Evolutionary conservation across 1,284 basidiomycete species (phyloP).

Genomic region (Ganoderma lucidum): DNA sequence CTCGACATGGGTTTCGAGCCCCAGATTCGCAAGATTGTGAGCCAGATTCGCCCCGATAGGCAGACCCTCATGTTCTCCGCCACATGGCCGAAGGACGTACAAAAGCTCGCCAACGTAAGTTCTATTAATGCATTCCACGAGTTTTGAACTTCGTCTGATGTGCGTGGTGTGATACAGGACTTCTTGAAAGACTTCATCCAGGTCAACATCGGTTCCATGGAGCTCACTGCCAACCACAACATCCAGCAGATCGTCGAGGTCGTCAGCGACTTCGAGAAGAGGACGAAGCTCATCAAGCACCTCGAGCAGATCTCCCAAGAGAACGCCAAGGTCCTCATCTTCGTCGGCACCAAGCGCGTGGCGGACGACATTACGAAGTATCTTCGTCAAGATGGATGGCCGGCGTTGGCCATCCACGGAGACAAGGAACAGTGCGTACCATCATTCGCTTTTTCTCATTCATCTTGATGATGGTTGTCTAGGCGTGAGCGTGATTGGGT

Average conservation of each 20-base stretch:
- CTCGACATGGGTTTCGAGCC: slow-evolving; percentile 99
- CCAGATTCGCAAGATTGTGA: slow-evolving; percentile 97
- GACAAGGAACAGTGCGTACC: slow-evolving; percentile 94
- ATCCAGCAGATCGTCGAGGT: slow-evolving; percentile 97
- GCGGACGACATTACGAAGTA: slow-evolving; percentile 99
- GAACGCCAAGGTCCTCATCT: slow-evolving; percentile 99
- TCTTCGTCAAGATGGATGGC: slow-evolving; percentile 97
- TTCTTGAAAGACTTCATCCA: slow-evolving; percentile 97
- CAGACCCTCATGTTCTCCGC: slow-evolving; percentile 98
- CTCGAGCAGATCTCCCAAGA: slow-evolving; percentile 96
- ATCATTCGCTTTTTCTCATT: slow-evolving; percentile 22
- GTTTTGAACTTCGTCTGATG: slow-evolving; percentile 7
- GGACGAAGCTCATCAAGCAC: slow-evolving; percentile 95
- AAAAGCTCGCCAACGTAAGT: slow-evolving; percentile 89
- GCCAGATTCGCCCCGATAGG: slow-evolving; percentile 95
- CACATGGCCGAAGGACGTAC: slow-evolving; percentile 99
- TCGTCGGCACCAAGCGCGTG: slow-evolving; percentile 97
- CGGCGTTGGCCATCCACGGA: slow-evolving; percentile 97
- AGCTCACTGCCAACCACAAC: slow-evolving; percentile 98
- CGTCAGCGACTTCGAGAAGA: slow-evolving; percentile 98
- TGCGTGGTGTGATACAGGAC: slow-evolving; percentile 60
- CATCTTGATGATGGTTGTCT: slow-evolving; percentile 26
- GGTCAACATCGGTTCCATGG: slow-evolving; percentile 99
- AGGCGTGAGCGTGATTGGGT: slow-evolving; percentile 99
- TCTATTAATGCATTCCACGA: not conserved